Base-by-base conservation (phyloP, 768 basidiomycete genomes). In the Pleurotus pulmonarius region DNA sequence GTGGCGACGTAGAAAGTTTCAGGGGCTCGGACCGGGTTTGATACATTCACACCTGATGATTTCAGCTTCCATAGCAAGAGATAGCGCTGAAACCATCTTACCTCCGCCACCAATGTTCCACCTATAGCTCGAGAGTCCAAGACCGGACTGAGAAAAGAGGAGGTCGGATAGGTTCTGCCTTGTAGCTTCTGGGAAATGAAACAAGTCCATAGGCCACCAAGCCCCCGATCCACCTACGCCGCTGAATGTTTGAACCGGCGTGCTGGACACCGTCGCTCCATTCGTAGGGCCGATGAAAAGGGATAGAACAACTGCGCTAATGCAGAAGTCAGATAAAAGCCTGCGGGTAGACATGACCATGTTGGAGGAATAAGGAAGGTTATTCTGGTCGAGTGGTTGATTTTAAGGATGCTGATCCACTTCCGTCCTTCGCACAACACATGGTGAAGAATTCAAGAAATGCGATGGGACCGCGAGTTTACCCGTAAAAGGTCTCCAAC, bases 181-280 rank as follows among this genome's bases (percentile, higher is more conserved):
- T n/a, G 70, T 67, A 13, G 64, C 60, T 34, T 73, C 72, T 0
- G 77, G 76, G 60, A 74, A 78, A 44, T 69, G 56, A 62, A 64
- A 73, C 15, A 78, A 61, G 56, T 78, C 77, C 46, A 69, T 68
- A 13, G 75, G 74, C 76, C 77, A 77, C 77, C 76, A 79, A 9
- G 76, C 77, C 11, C 76, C 77, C 13, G 74, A 75, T 6, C 76
- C 77, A 0, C 76, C 76, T 51, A 78, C 69, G 1, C 74, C 73
- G 26, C 63, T 62, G 57, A 77, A 71, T 0, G 70, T 71, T 55
- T 76, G 75, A 0, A 70, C 68, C 0, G 69, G 61, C 6, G 67
- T 61, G 20, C 65, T 59, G 16, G 70, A 70, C 13, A 73, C 61
- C 11, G 60, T 60, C 1, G 70, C 70, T 59, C 54, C n/a, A 34